Conservation (phyloP, 495 filamentous ascomycete genomes). For the Chaetomium cochliodes region DNA sequence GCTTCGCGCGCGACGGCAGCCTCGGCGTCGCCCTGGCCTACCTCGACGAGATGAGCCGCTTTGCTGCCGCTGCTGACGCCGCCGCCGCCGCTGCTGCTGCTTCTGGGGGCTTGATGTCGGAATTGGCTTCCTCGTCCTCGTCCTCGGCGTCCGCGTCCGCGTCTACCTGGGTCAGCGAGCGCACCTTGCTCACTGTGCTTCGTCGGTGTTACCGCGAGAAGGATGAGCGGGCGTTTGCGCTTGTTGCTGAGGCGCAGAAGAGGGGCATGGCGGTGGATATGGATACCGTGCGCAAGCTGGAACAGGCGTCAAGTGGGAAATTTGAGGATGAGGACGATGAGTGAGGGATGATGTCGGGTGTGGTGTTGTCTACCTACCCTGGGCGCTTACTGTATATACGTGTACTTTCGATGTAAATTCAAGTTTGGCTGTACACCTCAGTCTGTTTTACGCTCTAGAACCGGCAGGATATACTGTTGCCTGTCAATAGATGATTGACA, state of each 20-base stretch:
- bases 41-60: slow-evolving; percentile 53
- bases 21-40: slow-evolving; percentile 60
- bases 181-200: slow-evolving; percentile 41
- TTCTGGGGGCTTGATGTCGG: no score
- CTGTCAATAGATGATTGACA: no score
- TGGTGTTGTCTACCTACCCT: no score
- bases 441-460: no score
- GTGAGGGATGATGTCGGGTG: not conserved
- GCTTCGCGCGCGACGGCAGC: slow-evolving; percentile 55
- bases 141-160: no score
- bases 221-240: slow-evolving; percentile 47
- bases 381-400: no score
- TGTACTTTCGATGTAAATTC: no score
- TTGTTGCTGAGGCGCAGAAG: slow-evolving; percentile 42
- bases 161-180: slow-evolving; percentile 40
- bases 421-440: no score
- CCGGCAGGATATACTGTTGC: no score
- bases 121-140: not conserved
- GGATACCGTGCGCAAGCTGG: slow-evolving; percentile 17
- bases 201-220: slow-evolving; percentile 41
- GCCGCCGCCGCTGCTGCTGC: no score
- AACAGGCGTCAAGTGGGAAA: not conserved
- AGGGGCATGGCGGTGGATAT: slow-evolving; percentile 30
- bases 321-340: not conserved
- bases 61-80: not conserved